phyloP scores from a whole-genome alignment of 345 rosid species.

The Melaleuca alternifolia region DNA sequence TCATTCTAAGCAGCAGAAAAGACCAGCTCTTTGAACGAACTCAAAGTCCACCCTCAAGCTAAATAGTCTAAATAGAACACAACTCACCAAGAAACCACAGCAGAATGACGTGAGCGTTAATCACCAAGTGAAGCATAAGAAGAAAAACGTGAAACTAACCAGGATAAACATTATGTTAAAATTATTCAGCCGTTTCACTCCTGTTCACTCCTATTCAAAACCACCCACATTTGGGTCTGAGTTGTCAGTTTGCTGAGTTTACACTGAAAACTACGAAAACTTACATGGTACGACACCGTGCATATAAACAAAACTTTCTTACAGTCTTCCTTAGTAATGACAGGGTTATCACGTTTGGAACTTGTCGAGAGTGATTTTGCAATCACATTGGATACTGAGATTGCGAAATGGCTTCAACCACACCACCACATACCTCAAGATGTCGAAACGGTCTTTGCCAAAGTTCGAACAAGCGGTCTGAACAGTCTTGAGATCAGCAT shows the following conservation, averaged over 20 bases:
- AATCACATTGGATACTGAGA: background rate
- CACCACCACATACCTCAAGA: conserved; percentile 50
- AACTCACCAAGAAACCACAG: background rate
- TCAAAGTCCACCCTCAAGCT: background rate
- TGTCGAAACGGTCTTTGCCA: conserved; percentile 96
- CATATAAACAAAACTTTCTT: background rate
- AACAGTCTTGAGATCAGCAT: conserved; percentile 59
- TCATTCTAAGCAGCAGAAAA: background rate
- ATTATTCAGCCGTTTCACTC: background rate
- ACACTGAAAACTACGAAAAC: background rate
- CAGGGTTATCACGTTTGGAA: background rate
- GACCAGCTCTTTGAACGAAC: background rate
- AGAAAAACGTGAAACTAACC: background rate
- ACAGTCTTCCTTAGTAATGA: background rate
- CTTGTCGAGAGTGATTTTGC: background rate
- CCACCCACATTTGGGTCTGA: background rate
- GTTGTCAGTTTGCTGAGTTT: background rate
- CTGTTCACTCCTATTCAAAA: background rate
- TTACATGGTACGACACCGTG: background rate
- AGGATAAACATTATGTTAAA: background rate
- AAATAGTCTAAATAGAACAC: background rate
- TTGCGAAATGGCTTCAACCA: background rate
- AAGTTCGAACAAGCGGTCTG: conserved; percentile 80
- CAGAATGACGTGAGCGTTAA: background rate
- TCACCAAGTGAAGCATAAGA: background rate